Base-by-base conservation (phyloP, 1,284 basidiomycete genomes). In the Tilletia walkeri region DNA sequence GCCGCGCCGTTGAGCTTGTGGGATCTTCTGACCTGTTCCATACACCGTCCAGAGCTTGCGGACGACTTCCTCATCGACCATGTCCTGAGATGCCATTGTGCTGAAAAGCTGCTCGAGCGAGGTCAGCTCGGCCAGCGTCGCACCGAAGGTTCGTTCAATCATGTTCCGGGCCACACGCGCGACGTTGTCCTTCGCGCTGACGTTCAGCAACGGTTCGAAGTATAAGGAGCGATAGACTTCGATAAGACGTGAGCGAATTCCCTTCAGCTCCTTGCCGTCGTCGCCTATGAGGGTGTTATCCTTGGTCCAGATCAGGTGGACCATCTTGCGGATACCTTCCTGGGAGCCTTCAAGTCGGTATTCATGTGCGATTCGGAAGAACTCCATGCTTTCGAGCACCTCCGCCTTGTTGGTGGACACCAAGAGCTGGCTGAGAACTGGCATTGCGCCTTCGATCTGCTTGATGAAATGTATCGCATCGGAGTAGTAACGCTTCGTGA, bases 151-250 rank as follows among this genome's bases (percentile, higher is more conserved):
- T 59, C 77, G 77, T 69, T 83, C 79, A 68, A 99, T 93, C 89
- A 99, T 93, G 84, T 99, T 97, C 85, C 94, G 94, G n/a, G 95
- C 89, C 65, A 99, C 95, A n/a, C 94, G 87, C 76, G 90, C 94
- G 70, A 96, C 88, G 82, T 97, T 93, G 72, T 90, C 90, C 83
- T 94, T 94, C 0, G 91, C 88, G 30, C 89, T 88, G 76, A 92
- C 85, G 39, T 77, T 78, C 36, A 78, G 73, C 41, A 79, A 71
- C 5, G 81, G 72, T 20, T 82, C 94, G 81, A 99, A 97, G 86
- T 96, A 99, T 69, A 99, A 85, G 69, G 84, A 89, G 54, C 89
- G 88, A 83, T 99, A 98, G 80, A 92, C 93, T 76, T 98, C 95
- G 76, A 99, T 88, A 65, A 99, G 87, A 54, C 91, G 88, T 65